These are phyloP conservation scores for Zygosaccharomyces kombuchaensis DNA, from an alignment of 805 yeast species.

Conservation along the genomic window DNA sequence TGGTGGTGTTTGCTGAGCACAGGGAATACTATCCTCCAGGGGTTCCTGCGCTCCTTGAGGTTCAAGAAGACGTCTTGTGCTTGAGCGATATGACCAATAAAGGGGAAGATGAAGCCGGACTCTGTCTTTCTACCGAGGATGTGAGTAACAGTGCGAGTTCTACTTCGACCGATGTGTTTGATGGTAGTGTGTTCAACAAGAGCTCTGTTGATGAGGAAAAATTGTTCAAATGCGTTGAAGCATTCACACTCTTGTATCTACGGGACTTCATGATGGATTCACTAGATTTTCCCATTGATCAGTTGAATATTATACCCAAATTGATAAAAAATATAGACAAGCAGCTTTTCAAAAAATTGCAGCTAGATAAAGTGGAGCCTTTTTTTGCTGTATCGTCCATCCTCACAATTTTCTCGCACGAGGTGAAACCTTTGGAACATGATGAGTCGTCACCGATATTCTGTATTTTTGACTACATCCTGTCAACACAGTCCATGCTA, in stretches of 20 bases:
- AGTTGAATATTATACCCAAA: constrained; percentile 61
- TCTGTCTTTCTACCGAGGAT: constrained; percentile 6
- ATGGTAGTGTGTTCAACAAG: constrained; percentile 9
- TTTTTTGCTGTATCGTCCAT: constrained; percentile 71
- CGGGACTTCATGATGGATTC: constrained; percentile 83
- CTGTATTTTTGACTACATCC: constrained; percentile 63
- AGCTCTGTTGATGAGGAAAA: constrained; percentile 24
- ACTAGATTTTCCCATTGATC: constrained; percentile 61
- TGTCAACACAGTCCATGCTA: constrained; percentile 52
- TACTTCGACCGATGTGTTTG: constrained; percentile 15
- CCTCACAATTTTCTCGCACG: constrained; percentile 76
- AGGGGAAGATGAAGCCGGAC: constrained; percentile 10
- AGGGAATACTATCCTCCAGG: constrained; percentile 4
- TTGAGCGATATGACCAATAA: constrained; percentile 21
- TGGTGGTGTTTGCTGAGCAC: constrained; percentile 44
- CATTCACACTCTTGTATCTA: constrained; percentile 55
- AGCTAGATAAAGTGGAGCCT: constrained; percentile 46
- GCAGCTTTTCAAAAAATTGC: constrained; percentile 35
- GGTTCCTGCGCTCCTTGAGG: not conserved
- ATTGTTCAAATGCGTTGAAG: constrained; percentile 46
- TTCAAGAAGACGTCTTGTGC: constrained; percentile 10
- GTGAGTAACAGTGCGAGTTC: constrained; percentile 15
- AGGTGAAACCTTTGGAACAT: constrained; percentile 36
- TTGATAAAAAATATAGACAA: constrained; percentile 49
- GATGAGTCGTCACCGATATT: constrained; percentile 43